phyloP scores from a whole-genome alignment of 2,329 filamentous ascomycete species.

The Penicillium sp. region DNA sequence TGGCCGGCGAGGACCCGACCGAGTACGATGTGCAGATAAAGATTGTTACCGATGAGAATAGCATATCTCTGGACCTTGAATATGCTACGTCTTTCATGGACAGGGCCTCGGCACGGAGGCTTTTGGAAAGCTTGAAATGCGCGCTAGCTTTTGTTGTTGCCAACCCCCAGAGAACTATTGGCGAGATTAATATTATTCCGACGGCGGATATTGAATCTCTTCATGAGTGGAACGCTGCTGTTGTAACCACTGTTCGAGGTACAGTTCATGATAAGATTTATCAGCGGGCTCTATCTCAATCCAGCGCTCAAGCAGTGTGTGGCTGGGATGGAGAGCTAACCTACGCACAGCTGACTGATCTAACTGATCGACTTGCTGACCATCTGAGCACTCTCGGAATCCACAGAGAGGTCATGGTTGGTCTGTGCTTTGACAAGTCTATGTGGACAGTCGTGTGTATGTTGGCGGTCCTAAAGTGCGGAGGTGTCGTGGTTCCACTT shows the following conservation, averaged over 20 bases:
- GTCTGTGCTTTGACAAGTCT: constrained; percentile 14
- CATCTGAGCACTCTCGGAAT: constrained; percentile 6
- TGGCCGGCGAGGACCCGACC: constrained; percentile 9
- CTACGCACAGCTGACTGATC: constrained; percentile 43
- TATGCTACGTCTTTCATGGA: constrained; percentile 8
- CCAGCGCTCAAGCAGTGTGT: neutral
- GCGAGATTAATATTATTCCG: constrained; percentile 1
- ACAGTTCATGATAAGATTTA: constrained; percentile 6
- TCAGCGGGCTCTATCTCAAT: neutral
- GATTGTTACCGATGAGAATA: neutral
- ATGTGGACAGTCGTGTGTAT: constrained; percentile 12
- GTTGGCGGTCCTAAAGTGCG: constrained; percentile 11
- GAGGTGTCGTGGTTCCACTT: constrained; percentile 36
- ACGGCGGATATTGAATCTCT: neutral
- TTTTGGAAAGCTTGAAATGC: constrained; percentile 4
- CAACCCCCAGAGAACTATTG: neutral
- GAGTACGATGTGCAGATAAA: constrained; percentile 13
- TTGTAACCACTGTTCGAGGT: neutral
- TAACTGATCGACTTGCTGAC: constrained; percentile 4
- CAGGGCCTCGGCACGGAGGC: neutral
- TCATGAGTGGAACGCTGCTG: neutral
- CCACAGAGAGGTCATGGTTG: constrained; percentile 5
- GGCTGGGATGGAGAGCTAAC: constrained; percentile 10
- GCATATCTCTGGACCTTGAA: constrained; percentile 6
- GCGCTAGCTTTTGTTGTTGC: neutral